Evolutionary conservation across 1,284 basidiomycete species (phyloP).

Genomic region (Exobasidium rhododendri): DNA sequence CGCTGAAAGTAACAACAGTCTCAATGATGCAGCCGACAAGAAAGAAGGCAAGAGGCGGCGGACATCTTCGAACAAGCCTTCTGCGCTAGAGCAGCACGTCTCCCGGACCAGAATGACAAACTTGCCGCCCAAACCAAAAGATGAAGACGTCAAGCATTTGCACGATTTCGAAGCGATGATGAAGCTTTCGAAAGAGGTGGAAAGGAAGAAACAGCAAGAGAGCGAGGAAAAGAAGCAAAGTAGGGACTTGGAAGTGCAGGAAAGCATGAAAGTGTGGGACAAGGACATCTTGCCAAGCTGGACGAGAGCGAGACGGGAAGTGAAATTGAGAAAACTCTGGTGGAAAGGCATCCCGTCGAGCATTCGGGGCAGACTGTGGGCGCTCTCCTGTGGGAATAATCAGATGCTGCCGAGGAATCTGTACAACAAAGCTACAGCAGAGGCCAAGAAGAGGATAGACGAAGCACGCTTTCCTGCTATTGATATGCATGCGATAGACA

Average conservation of each 20-base stretch:
- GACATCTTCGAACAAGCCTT: slow-evolving; percentile 39
- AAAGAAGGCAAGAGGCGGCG: not conserved
- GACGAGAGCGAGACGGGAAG: slow-evolving; percentile 68
- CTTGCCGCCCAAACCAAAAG: slow-evolving; percentile 75
- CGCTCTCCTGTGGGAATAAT: slow-evolving; percentile 79
- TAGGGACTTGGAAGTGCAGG: slow-evolving; percentile 59
- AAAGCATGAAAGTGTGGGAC: slow-evolving; percentile 72
- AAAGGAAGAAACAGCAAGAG: slow-evolving; percentile 33
- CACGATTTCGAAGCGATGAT: slow-evolving; percentile 90
- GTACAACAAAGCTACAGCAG: slow-evolving; percentile 62
- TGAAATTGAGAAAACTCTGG: slow-evolving; percentile 73
- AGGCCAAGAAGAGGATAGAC: slow-evolving; percentile 70
- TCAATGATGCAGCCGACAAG: slow-evolving; percentile 8
- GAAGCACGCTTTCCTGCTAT: slow-evolving; percentile 62
- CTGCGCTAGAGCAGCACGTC: slow-evolving; percentile 56
- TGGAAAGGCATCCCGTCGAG: slow-evolving; percentile 86
- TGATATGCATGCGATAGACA: slow-evolving; percentile 70
- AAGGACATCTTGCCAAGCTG: slow-evolving; percentile 77
- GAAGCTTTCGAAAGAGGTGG: slow-evolving; percentile 58
- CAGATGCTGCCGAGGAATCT: slow-evolving; percentile 65
- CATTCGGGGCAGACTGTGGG: slow-evolving; percentile 81
- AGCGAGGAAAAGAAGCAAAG: slow-evolving; percentile 25
- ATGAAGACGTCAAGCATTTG: slow-evolving; percentile 79
- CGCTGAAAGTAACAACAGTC: not conserved
- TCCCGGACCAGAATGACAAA: slow-evolving; percentile 67